A percentile compares a stretch with the other conserved stretches of the same genome.
These are phyloP conservation scores for Apiotrichum gracile DNA, from an alignment of 1,284 basidiomycete genomes.

Conservation along the genomic window DNA sequence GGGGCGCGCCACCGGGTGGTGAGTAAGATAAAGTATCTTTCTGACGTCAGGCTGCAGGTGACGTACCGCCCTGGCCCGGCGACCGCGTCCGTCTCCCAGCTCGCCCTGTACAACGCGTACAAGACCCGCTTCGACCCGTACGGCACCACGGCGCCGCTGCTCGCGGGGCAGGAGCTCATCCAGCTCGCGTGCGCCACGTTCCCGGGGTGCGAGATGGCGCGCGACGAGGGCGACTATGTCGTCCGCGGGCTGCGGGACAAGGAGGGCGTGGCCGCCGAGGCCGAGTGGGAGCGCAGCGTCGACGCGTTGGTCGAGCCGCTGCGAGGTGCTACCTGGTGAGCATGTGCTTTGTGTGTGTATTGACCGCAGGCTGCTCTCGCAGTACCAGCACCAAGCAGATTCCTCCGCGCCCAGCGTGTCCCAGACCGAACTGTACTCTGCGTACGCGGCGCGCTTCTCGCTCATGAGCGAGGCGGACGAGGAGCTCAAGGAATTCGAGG, in stretches of 20 bases:
- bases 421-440: conserved; percentile 41
- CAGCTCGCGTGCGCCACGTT: conserved; percentile 43
- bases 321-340: conserved; percentile 38
- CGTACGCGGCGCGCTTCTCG: conserved; percentile 39
- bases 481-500: conserved; percentile 19
- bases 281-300: conserved; percentile 27
- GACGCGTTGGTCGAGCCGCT: conserved; percentile 39
- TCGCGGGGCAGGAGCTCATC: conserved; percentile 42
- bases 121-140: conserved; percentile 41
- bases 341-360: neutral
- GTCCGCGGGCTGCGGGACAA: conserved; percentile 33
- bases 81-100: conserved; percentile 27
- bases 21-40: conserved; percentile 7
- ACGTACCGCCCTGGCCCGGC: conserved; percentile 30
- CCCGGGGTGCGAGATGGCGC: conserved; percentile 40
- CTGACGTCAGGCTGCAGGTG: conserved; percentile 31
- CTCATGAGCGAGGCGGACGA: conserved; percentile 7
- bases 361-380: conserved; percentile 28
- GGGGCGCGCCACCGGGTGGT: conserved; percentile 40
- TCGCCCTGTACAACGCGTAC: conserved; percentile 39
- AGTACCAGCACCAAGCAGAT: conserved; percentile 30
- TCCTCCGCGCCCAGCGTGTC: conserved; percentile 19
- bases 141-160: conserved; percentile 21
- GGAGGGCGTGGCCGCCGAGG: conserved; percentile 16
- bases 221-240: conserved; percentile 38